Evolutionary conservation across 106 monocot species (phyloP).

Genomic region (Allium fistulosum): DNA sequence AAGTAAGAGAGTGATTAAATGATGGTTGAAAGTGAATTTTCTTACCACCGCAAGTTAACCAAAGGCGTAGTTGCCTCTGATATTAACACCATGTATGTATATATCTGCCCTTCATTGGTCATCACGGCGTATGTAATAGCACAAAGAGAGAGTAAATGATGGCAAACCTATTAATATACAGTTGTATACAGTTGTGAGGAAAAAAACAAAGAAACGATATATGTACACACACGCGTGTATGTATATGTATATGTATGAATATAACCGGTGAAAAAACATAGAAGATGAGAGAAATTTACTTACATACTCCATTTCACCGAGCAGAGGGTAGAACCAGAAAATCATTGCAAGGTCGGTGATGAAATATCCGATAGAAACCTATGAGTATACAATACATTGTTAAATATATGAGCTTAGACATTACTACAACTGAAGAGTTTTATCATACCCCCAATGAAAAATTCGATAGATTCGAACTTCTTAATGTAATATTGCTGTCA

Average conservation of each 20-base stretch:
- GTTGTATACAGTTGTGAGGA: neutral
- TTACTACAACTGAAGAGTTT: neutral
- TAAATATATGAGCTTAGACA: neutral
- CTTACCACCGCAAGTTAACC: constrained; percentile 78
- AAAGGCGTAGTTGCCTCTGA: constrained; percentile 83
- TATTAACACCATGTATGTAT: constrained; percentile 80
- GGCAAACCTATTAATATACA: constrained; percentile 36
- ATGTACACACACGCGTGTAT: neutral
- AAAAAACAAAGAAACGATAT: neutral
- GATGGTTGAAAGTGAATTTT: neutral
- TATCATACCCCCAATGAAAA: constrained; percentile 59
- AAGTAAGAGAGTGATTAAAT: neutral
- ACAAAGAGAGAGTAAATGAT: constrained; percentile 69
- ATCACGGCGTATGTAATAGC: constrained; percentile 64
- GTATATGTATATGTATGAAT: neutral
- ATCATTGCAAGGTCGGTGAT: constrained; percentile 76
- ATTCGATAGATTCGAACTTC: constrained; percentile 54
- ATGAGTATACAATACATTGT: constrained; percentile 1
- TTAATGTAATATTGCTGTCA: constrained; percentile 30
- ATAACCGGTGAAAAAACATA: neutral
- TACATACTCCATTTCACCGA: constrained; percentile 89
- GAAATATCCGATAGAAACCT: constrained; percentile 83
- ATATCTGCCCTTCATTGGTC: constrained; percentile 80
- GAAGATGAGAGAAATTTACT: constrained; percentile 11
- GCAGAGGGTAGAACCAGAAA: constrained; percentile 67